Conservation (phyloP, 306 rosid species). For the Vigna trinervia region DNA sequence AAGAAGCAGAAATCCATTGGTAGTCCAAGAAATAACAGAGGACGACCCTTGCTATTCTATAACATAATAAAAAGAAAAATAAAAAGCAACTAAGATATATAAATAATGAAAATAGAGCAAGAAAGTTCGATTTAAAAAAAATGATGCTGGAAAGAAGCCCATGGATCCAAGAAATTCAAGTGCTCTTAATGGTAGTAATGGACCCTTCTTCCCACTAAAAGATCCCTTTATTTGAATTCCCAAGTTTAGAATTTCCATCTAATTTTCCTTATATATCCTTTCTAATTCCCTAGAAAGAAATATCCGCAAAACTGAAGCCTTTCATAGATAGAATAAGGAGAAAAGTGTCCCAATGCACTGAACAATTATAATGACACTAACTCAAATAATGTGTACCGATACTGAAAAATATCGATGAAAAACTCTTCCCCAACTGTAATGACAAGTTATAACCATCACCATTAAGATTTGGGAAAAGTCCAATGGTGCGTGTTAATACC, state of each 20-base stretch:
- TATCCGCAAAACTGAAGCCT: background rate
- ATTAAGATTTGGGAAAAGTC: background rate
- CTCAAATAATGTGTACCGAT: background rate
- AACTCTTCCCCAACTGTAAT: background rate
- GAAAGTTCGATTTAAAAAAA: background rate
- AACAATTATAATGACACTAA: slow-evolving; percentile 3
- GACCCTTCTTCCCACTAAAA: slow-evolving; percentile 3
- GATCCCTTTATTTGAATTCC: background rate
- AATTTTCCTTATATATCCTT: background rate
- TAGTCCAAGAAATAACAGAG: slow-evolving; percentile 39
- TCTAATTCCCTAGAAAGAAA: background rate
- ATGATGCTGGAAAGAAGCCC: background rate
- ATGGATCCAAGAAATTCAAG: background rate
- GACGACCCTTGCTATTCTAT: slow-evolving; percentile 15
- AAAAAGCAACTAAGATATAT: slow-evolving; percentile 2
- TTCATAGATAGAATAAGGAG: background rate
- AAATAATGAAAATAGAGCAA: background rate
- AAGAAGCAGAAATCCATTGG: slow-evolving; percentile 44
- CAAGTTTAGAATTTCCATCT: background rate
- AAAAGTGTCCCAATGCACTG: background rate
- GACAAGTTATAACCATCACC: slow-evolving; percentile 1
- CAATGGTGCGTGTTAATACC: slow-evolving; percentile 51
- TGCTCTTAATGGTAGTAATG: slow-evolving; percentile 1
- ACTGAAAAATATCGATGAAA: background rate
- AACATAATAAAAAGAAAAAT: background rate